Evolutionary conservation across 2,329 filamentous ascomycete genomes (phyloP).

Genomic region (Colletotrichum tofieldiae): DNA sequence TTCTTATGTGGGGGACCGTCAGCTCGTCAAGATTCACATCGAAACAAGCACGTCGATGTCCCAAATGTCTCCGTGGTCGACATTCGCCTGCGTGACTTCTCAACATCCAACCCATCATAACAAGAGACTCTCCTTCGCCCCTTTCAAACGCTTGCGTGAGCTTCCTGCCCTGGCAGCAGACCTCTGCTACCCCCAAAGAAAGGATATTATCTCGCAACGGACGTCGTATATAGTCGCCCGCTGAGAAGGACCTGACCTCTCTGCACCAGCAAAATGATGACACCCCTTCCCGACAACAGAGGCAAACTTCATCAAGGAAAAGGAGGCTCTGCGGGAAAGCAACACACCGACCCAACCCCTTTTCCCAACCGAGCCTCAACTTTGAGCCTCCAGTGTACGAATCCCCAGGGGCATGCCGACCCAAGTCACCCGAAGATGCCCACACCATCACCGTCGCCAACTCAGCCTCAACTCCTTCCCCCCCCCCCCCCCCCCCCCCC

Average conservation of each 20-base stretch:
- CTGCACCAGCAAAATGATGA: not conserved
- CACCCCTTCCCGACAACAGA: not conserved
- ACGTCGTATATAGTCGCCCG: not conserved
- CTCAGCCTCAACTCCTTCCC: not conserved
- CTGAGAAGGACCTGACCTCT: not conserved
- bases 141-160: not conserved
- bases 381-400: not conserved
- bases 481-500: no score
- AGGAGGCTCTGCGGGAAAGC: not conserved
- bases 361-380: not conserved
- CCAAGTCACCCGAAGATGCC: not conserved
- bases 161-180: not conserved
- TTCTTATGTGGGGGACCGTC: not conserved
- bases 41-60: not conserved
- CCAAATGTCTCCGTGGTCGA: not conserved
- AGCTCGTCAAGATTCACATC: not conserved
- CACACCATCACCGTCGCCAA: not conserved
- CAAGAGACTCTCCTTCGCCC: not conserved
- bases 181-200: not conserved
- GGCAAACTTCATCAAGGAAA: not conserved
- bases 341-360: no score
- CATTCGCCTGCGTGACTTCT: not conserved
- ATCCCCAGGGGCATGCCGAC: not conserved
- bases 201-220: not conserved
- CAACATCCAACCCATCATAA: no score